These are phyloP conservation scores for Exophiala bonariae DNA, from an alignment of 2,329 filamentous ascomycete genomes.

Conservation along the genomic window DNA sequence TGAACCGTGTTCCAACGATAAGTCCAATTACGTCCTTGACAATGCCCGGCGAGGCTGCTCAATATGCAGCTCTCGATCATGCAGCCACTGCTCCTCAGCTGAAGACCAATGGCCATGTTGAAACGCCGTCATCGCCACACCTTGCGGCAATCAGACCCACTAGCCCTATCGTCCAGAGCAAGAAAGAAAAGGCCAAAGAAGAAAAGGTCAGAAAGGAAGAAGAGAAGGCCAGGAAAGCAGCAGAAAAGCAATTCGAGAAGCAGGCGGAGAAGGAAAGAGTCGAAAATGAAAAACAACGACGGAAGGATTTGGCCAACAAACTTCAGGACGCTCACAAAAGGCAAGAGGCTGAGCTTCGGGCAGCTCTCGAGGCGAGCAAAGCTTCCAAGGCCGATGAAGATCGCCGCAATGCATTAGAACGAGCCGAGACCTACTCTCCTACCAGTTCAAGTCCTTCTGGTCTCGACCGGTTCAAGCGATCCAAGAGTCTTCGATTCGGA, in stretches of 20 bases:
- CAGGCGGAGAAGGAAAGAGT: slow-evolving; percentile 56
- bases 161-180: slow-evolving; percentile 51
- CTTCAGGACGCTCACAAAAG: slow-evolving; percentile 59
- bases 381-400: slow-evolving; percentile 59
- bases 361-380: slow-evolving; percentile 67
- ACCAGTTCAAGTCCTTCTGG: slow-evolving; percentile 31
- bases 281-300: slow-evolving; percentile 58
- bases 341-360: slow-evolving; percentile 63
- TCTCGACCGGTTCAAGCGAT: slow-evolving; percentile 67
- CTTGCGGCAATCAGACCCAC: slow-evolving; percentile 30
- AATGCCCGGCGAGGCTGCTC: slow-evolving; percentile 39
- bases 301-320: slow-evolving; percentile 55
- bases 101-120: slow-evolving; percentile 31
- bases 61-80: slow-evolving; percentile 63
- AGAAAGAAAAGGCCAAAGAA: slow-evolving; percentile 63
- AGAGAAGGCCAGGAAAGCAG: slow-evolving; percentile 37
- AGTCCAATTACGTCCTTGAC: slow-evolving; percentile 32
- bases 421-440: slow-evolving; percentile 9
- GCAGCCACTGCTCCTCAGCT: slow-evolving; percentile 57
- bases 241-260: slow-evolving; percentile 54
- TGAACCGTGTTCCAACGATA: slow-evolving; percentile 42
- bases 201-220: slow-evolving; percentile 58
- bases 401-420: slow-evolving; percentile 32
- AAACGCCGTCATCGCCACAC: slow-evolving; percentile 16
- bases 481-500: slow-evolving; percentile 42